phyloP scores from a whole-genome alignment of 108 stramenopile genomes.

The Cylindrotheca fusiformis region DNA sequence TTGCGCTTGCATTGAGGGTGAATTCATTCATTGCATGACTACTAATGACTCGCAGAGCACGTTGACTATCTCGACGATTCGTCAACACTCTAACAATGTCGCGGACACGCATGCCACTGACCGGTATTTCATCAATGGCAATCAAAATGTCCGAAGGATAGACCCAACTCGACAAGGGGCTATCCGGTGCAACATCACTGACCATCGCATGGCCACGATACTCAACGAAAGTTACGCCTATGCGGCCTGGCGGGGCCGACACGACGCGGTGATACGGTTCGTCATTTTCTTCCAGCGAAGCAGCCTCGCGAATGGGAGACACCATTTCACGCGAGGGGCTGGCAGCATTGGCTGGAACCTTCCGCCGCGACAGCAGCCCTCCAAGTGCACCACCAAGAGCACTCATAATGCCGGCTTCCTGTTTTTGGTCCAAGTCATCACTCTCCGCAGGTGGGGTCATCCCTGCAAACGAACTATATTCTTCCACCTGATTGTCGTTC shows the following conservation, averaged over 20 bases:
- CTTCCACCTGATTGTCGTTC: slow-evolving; percentile 8
- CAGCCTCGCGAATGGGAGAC: slow-evolving; percentile 7
- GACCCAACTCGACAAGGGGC: slow-evolving; percentile 77
- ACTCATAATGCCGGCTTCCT: slow-evolving; percentile 44
- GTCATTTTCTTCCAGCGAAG: slow-evolving; percentile 33
- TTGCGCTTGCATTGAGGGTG: slow-evolving; percentile 28
- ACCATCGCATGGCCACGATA: slow-evolving; percentile 86
- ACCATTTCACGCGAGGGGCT: slow-evolving; percentile 7
- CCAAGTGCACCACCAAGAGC: slow-evolving; percentile 79
- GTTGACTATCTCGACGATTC: slow-evolving; percentile 55
- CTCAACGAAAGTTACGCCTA: slow-evolving; percentile 82
- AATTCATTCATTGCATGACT: slow-evolving; percentile 74
- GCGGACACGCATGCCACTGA: slow-evolving; percentile 76
- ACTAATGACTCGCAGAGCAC: slow-evolving; percentile 76
- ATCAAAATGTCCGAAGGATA: slow-evolving; percentile 81
- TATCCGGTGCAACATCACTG: slow-evolving; percentile 64
- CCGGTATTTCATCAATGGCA: slow-evolving; percentile 81
- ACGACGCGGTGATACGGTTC: slow-evolving; percentile 81
- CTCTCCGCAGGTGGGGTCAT: slow-evolving; percentile 17
- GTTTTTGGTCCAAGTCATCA: slow-evolving; percentile 16
- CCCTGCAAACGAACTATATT: slow-evolving; percentile 21
- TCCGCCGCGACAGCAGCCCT: slow-evolving; percentile 63
- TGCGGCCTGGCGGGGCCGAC: slow-evolving; percentile 81
- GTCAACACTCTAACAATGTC: slow-evolving; percentile 81
- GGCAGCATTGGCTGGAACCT: slow-evolving; percentile 16